These are phyloP conservation scores for Gynandropsis gynandra DNA, from an alignment of 345 rosid species.

Conservation along the genomic window DNA sequence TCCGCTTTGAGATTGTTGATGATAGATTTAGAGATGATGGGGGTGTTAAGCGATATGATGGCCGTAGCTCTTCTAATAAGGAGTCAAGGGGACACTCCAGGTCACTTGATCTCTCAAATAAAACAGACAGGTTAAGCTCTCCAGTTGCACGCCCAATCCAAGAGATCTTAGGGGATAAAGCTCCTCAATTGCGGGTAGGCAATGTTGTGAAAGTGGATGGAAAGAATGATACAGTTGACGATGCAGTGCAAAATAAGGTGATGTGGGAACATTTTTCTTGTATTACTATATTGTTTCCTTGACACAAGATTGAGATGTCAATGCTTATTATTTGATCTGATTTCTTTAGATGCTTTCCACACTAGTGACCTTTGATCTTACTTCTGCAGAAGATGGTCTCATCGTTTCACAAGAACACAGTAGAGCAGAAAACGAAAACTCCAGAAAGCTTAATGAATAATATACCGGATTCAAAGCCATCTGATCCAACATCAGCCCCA, in stretches of 20 bases:
- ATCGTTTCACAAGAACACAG: slow-evolving; percentile 24
- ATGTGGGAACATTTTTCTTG: neutral
- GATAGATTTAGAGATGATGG: slow-evolving; percentile 61
- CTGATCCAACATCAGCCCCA: slow-evolving; percentile 16
- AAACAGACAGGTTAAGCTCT: slow-evolving; percentile 22
- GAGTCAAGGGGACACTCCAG: slow-evolving; percentile 34
- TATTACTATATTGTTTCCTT: slow-evolving; percentile 13
- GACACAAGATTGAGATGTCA: slow-evolving; percentile 24
- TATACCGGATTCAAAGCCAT: slow-evolving; percentile 21
- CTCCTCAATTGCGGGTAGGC: slow-evolving; percentile 24
- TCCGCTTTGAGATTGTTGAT: slow-evolving; percentile 76
- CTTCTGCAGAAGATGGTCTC: slow-evolving; percentile 31
- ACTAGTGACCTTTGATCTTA: neutral
- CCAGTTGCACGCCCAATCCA: slow-evolving; percentile 31
- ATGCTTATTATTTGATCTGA: neutral
- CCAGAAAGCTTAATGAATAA: slow-evolving; percentile 37
- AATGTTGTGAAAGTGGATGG: slow-evolving; percentile 27
- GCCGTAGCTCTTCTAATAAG: slow-evolving; percentile 20
- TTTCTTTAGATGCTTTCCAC: neutral
- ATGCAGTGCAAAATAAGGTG: slow-evolving; percentile 18
- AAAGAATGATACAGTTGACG: slow-evolving; percentile 9
- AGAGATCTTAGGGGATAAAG: slow-evolving; percentile 27
- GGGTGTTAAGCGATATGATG: slow-evolving; percentile 31
- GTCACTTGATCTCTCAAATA: slow-evolving; percentile 40
- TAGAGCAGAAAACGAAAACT: slow-evolving; percentile 20